phyloP scores from a whole-genome alignment of 169 alveolate species.

The Perkinsus marinus region DNA sequence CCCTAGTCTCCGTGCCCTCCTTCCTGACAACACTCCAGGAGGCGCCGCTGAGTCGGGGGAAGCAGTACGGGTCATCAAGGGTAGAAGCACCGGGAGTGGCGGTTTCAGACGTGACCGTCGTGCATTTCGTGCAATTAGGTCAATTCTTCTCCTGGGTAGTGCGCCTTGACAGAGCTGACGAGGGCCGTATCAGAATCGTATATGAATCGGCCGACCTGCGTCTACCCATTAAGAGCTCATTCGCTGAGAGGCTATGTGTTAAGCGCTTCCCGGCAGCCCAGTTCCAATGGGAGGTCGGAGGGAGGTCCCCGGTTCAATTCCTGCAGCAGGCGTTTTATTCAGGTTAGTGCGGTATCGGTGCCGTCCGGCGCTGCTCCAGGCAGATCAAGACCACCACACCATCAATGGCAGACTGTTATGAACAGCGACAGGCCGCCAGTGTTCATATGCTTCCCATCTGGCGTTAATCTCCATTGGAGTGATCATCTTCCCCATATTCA shows the following conservation, averaged over 20 bases:
- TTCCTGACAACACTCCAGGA: background rate
- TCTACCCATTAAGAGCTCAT: background rate
- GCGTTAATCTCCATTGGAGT: slow-evolving; percentile 33
- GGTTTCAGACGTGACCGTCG: background rate
- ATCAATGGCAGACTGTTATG: background rate
- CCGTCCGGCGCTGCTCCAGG: background rate
- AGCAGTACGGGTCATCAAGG: background rate
- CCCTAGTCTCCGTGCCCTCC: background rate
- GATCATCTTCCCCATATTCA: background rate
- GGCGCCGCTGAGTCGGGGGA: background rate
- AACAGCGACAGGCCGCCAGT: slow-evolving; percentile 18
- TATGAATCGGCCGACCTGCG: background rate
- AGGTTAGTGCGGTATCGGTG: background rate
- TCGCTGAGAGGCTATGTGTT: background rate
- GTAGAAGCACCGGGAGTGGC: background rate
- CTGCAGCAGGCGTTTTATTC: background rate
- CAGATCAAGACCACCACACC: background rate
- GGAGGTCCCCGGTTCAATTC: background rate
- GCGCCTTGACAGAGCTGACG: background rate
- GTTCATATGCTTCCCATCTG: slow-evolving; percentile 42
- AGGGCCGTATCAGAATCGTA: background rate
- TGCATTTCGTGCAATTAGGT: background rate
- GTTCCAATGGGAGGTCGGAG: background rate
- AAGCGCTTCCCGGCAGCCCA: background rate
- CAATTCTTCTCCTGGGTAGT: background rate